phyloP scores from a whole-genome alignment of 2,329 filamentous ascomycete species.

The Colletotrichum tofieldiae region DNA sequence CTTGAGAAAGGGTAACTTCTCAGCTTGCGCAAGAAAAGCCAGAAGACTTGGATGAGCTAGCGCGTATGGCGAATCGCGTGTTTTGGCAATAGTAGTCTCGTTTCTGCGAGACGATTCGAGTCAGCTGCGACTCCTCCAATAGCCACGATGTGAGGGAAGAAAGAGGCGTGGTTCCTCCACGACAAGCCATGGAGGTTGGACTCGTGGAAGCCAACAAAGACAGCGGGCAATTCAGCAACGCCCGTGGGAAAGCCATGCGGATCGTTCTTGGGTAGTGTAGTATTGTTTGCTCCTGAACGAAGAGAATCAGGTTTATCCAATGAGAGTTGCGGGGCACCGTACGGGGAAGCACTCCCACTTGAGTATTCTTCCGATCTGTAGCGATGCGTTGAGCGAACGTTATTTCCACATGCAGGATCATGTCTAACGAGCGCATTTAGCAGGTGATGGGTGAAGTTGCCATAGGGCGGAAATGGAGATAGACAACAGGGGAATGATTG shows the following conservation, averaged over 20 bases:
- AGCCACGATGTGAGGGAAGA: background rate
- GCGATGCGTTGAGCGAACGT: background rate
- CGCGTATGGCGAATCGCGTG: background rate
- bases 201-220: conserved; percentile 35
- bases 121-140: background rate
- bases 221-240: background rate
- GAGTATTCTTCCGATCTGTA: background rate
- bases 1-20: too few relatives aligned
- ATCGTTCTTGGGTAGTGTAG: background rate
- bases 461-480: background rate
- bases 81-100: background rate
- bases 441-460: background rate
- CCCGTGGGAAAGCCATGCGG: conserved; percentile 9
- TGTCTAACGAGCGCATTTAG: background rate
- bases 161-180: background rate
- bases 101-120: conserved; percentile 6
- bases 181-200: conserved; percentile 14
- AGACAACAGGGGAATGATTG: background rate
- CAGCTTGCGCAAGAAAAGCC: background rate
- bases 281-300: background rate
- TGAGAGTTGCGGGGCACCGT: too few relatives aligned
- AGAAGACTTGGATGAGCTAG: background rate
- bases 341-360: background rate
- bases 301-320: too few relatives aligned
- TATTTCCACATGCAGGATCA: background rate